A percentile compares a stretch with the other conserved stretches of the same genome.
Conservation (phyloP, 306 rosid species). For the Biancaea sappan region DNA sequence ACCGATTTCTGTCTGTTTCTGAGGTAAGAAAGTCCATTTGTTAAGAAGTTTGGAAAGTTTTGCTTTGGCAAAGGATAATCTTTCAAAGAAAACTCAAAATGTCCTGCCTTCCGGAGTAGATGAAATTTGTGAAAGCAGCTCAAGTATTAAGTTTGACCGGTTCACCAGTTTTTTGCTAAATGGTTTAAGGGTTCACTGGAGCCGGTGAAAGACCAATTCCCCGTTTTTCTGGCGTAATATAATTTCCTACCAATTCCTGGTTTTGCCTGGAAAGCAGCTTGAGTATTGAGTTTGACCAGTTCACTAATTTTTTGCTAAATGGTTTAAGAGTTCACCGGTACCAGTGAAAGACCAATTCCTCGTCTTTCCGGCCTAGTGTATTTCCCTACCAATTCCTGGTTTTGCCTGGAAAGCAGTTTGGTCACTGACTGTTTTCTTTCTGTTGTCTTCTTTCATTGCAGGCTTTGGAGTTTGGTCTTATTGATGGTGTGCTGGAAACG, state of each 20-base stretch:
- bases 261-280: neutral
- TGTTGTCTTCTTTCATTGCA: conserved; percentile 40
- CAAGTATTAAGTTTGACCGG: neutral
- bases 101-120: neutral
- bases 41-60: neutral
- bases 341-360: neutral
- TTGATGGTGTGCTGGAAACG: conserved; percentile 88
- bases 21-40: conserved; percentile 61
- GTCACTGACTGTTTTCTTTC: neutral
- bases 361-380: neutral
- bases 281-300: neutral
- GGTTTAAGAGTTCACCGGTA: neutral
- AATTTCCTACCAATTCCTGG: too few relatives aligned
- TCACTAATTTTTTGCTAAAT: neutral
- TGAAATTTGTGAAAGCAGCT: neutral
- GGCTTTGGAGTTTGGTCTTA: conserved; percentile 95
- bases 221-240: neutral
- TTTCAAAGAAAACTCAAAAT: conserved; percentile 21
- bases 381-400: too few relatives aligned
- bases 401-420: neutral
- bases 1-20: conserved; percentile 80
- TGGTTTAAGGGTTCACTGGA: neutral
- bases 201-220: neutral
- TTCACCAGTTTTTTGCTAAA: neutral
- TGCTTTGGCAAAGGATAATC: conserved; percentile 1